Base-by-base conservation (phyloP, 768 basidiomycete genomes). In the Kwoniella pini region DNA sequence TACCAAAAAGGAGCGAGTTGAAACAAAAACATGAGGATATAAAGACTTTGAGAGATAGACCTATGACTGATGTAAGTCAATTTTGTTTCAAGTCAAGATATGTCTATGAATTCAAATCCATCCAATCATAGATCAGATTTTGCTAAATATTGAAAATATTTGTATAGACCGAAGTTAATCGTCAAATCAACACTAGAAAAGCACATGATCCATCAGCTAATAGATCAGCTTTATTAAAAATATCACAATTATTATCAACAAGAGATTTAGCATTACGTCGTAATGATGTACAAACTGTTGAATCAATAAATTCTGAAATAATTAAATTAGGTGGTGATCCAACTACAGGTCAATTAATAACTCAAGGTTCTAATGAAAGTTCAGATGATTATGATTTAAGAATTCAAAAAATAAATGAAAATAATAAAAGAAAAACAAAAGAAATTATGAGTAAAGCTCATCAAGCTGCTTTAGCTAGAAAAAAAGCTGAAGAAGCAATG, bases 351-450 rank as follows among this genome's bases (percentile, higher is more conserved):
- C 57, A 71, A 27, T 43, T 70, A 11, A 58, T 71, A 9, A 39
- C n/a, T 21, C 67, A 68, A 21, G 64, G 56, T 21, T 69, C 65
- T 26, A 63, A 63, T 42, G 65, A 63, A 42, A 67, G 64, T 21
- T 15, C 26, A 4, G 60, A 61, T 21, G 56, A 65, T 44, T 68
- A 71, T 36, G 78, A 77, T 11, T 85, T 89, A 64, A 79, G 84
- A 71, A 82, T 95, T 24, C 85, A 89, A 15, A 85, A 81, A 72
- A 86, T 98, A 54, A 97, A 95, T 74, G 91, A 93, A 79, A 85
- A 91, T 57, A 97, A 97, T 77, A 84, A 89, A 57, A 87, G 85
- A 74, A 87, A 88, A 28, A 95, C 95, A 58, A 64, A 85, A 66
- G 95, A 94, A 70, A 50, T 67, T 10, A 70, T 71, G 62, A 63